Conservation (phyloP, 176 grass and related monocot species). For the maize (Zea mays) region DNA sequence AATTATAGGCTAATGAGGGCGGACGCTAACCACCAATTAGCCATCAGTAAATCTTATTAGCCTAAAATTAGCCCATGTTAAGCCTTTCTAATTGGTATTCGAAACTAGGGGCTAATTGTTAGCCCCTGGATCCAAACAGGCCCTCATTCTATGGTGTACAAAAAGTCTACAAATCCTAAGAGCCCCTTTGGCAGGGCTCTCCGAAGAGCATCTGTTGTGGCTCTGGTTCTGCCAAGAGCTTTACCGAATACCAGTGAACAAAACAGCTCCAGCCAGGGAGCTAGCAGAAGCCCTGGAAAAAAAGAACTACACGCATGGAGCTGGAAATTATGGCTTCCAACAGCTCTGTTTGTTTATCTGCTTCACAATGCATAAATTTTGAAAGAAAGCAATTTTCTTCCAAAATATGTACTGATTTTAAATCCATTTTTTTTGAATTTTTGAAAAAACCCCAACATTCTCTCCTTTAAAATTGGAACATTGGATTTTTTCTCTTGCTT, state of each 20-base stretch:
- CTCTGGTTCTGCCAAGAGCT: background rate
- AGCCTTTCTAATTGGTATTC: too few relatives aligned
- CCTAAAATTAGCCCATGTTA: too few relatives aligned
- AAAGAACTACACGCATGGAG: background rate
- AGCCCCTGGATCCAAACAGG: too few relatives aligned
- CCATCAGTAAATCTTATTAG: too few relatives aligned
- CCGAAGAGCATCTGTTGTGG: background rate
- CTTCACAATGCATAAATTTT: background rate
- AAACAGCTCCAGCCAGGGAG: background rate
- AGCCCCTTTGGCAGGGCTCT: background rate
- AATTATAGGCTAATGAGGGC: too few relatives aligned
- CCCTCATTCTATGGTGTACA: constrained; percentile 23
- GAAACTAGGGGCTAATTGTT: too few relatives aligned
- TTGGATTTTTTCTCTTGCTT: background rate
- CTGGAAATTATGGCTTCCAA: background rate
- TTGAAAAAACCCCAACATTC: background rate
- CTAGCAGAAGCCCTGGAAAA: background rate
- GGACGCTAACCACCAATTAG: too few relatives aligned
- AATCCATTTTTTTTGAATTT: background rate
- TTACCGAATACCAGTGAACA: background rate
- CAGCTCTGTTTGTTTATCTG: too few relatives aligned
- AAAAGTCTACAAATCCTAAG: constrained; percentile 8
- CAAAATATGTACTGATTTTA: background rate
- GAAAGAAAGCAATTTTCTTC: background rate
- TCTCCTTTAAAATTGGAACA: background rate